Percentiles rank a stretch among this genome's conserved stretches.
Conservation (phyloP, 1,284 basidiomycete species). For the Exsudoporus floridanus region DNA sequence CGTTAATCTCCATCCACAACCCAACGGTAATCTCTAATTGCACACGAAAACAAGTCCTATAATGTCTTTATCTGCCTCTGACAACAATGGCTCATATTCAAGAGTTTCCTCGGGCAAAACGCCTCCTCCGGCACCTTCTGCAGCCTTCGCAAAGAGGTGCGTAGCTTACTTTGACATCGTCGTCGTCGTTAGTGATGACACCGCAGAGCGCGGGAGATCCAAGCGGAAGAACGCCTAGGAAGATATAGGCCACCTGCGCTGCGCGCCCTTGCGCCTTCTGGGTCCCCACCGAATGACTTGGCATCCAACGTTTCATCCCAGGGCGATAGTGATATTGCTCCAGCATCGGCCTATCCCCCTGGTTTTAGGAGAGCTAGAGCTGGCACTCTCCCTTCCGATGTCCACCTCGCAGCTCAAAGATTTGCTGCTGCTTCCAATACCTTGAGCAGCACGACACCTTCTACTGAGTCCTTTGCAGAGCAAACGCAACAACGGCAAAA, state of each 20-base stretch:
- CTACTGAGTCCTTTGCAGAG: slow-evolving; percentile 65
- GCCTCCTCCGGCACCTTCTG: slow-evolving; percentile 84
- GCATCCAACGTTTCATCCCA: slow-evolving; percentile 53
- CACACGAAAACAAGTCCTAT: slow-evolving; percentile 62
- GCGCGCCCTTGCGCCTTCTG: slow-evolving; percentile 66
- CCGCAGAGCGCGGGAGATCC: slow-evolving; percentile 75
- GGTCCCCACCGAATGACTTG: slow-evolving; percentile 69
- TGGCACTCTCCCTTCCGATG: slow-evolving; percentile 84
- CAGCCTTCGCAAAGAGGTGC: slow-evolving; percentile 84
- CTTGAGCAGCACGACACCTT: slow-evolving; percentile 51
- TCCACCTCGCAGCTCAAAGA: slow-evolving; percentile 80
- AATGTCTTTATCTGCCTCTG: slow-evolving; percentile 85
- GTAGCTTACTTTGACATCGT: slow-evolving; percentile 14
- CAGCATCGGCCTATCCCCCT: slow-evolving; percentile 71
- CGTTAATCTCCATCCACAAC: slow-evolving; percentile 48
- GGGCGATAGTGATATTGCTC: slow-evolving; percentile 56
- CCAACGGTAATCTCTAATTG: slow-evolving; percentile 77
- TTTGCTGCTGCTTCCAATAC: slow-evolving; percentile 69
- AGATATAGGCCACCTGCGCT: slow-evolving; percentile 81
- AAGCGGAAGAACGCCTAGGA: slow-evolving; percentile 68
- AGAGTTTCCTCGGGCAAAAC: slow-evolving; percentile 82
- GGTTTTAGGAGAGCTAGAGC: slow-evolving; percentile 85
- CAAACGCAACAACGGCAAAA: slow-evolving; percentile 51
- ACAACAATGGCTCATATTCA: slow-evolving; percentile 74
- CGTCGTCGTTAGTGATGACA: slow-evolving; percentile 16